phyloP scores from a whole-genome alignment of 768 basidiomycete species.

The Trametopsis cervina region DNA sequence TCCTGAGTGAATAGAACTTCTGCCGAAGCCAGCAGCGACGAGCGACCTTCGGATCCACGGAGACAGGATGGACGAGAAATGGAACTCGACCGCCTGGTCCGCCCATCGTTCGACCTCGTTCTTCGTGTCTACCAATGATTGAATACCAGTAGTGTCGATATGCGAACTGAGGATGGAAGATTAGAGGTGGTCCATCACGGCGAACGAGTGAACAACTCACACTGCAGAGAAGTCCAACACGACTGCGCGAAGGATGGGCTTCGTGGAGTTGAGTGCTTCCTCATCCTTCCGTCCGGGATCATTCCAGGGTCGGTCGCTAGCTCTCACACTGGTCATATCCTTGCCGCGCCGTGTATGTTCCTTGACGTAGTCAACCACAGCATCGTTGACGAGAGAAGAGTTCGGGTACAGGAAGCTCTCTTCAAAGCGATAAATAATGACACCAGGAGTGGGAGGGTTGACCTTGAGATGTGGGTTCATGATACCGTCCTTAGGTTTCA shows the following conservation, averaged over 20 bases:
- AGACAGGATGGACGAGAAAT: constrained; percentile 84
- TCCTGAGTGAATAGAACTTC: constrained; percentile 35
- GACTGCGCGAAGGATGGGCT: constrained; percentile 72
- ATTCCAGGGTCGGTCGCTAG: constrained; percentile 86
- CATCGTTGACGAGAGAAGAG: constrained; percentile 57
- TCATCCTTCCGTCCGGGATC: constrained; percentile 66
- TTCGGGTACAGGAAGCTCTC: constrained; percentile 88
- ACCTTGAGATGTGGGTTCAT: constrained; percentile 69
- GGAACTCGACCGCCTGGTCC: constrained; percentile 77
- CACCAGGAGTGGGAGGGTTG: constrained; percentile 72
- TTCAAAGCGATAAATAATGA: constrained; percentile 86
- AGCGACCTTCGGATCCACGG: constrained; percentile 89
- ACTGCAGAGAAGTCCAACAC: constrained; percentile 89
- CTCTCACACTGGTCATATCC: constrained; percentile 55
- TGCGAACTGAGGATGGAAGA: constrained; percentile 49
- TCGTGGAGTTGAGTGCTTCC: constrained; percentile 36
- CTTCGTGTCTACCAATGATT: constrained; percentile 83
- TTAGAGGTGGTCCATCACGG: constrained; percentile 1
- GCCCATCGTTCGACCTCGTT: constrained; percentile 81
- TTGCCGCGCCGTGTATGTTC: constrained; percentile 65
- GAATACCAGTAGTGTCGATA: constrained; percentile 85
- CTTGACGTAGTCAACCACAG: constrained; percentile 77
- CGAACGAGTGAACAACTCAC: constrained; percentile 30
- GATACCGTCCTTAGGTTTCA: constrained; percentile 46
- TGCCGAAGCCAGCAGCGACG: constrained; percentile 84